phyloP scores from a whole-genome alignment of 2,329 filamentous ascomycete species.

The Penicillium sp. region DNA sequence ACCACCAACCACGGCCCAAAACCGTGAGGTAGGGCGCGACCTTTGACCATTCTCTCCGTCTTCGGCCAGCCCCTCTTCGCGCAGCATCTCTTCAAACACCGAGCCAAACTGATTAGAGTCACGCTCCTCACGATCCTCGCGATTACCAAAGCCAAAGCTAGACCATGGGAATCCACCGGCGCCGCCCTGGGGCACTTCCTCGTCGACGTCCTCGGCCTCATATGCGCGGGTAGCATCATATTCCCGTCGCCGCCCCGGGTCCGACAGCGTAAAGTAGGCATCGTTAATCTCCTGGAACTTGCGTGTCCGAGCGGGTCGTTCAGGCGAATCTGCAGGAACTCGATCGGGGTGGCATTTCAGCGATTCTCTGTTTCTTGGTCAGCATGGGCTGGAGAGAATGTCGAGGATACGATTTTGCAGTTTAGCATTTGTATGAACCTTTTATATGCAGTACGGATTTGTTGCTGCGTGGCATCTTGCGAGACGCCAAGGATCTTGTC shows the following conservation, averaged over 20 bases:
- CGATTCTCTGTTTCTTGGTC: constrained; percentile 62
- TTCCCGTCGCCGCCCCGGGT: constrained; percentile 71
- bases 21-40: constrained; percentile 62
- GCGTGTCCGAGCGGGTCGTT: constrained; percentile 77
- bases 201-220: constrained; percentile 48
- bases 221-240: constrained; percentile 73
- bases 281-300: constrained; percentile 92
- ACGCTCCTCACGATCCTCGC: constrained; percentile 34
- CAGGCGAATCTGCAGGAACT: constrained; percentile 78
- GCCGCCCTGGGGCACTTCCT: constrained; percentile 49
- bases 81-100: constrained; percentile 86
- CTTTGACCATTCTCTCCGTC: constrained; percentile 52
- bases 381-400: not conserved
- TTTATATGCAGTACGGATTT: constrained; percentile 95
- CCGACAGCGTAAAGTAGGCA: constrained; percentile 88
- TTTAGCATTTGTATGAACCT: constrained; percentile 52
- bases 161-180: constrained; percentile 73
- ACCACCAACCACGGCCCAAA: constrained; percentile 86
- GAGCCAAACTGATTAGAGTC: constrained; percentile 80
- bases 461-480: constrained; percentile 72
- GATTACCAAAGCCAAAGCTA: constrained; percentile 60
- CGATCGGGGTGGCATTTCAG: constrained; percentile 93
- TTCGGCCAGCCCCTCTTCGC: constrained; percentile 80
- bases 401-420: not conserved
- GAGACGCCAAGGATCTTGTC: constrained; percentile 73